Evolutionary conservation across 176 grass and related monocot genomes (phyloP).

Genomic region (Thalia dealbata): DNA sequence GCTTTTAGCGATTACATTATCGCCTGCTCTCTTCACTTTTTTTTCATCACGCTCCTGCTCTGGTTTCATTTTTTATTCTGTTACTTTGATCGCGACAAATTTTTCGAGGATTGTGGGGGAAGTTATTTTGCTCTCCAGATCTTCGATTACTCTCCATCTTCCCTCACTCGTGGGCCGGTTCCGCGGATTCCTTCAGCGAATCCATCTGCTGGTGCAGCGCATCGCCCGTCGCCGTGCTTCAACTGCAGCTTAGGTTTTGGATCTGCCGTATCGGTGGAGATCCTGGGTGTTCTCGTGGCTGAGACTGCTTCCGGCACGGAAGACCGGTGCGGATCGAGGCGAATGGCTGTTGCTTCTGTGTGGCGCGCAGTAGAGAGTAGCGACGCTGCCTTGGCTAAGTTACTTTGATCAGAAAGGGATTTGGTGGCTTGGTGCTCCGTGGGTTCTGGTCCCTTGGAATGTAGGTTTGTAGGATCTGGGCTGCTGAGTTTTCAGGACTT

Average conservation of each 20-base stretch:
- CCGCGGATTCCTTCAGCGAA: neutral
- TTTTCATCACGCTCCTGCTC: neutral
- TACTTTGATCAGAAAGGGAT: neutral
- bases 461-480: neutral
- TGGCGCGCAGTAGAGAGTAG: neutral
- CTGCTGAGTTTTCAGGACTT: neutral
- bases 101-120: neutral
- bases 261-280: neutral
- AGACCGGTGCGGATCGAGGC: neutral
- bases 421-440: neutral
- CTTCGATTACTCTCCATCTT: neutral
- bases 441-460: neutral
- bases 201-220: neutral
- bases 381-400: neutral
- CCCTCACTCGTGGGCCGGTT: neutral
- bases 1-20: neutral
- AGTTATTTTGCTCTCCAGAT: neutral
- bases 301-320: neutral
- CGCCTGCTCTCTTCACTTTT: neutral
- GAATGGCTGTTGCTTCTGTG: neutral
- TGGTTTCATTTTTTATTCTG: neutral
- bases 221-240: neutral
- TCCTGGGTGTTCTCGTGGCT: neutral
- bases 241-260: neutral
- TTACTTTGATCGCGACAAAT: neutral